phyloP scores from a whole-genome alignment of 2,329 filamentous ascomycete species.

The Shiraia sp. region DNA sequence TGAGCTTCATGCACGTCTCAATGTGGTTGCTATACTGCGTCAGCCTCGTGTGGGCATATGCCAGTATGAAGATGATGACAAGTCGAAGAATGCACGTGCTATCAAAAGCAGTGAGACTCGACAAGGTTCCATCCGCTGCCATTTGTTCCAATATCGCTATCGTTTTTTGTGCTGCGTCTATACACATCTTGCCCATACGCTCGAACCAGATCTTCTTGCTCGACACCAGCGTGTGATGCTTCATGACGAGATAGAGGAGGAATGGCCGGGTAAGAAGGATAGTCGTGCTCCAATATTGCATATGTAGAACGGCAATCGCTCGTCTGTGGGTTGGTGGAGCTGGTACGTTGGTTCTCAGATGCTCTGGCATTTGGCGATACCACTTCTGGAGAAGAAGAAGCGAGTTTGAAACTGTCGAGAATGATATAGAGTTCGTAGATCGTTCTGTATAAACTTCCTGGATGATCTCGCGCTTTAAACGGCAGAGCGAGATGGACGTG shows the following conservation, averaged over 20 bases:
- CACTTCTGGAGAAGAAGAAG: constrained; percentile 40
- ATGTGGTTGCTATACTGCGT: constrained; percentile 33
- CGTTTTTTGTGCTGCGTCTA: constrained; percentile 38
- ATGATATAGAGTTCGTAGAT: constrained; percentile 33
- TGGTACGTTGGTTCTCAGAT: constrained; percentile 37
- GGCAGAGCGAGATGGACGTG: constrained; percentile 35
- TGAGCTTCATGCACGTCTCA: constrained; percentile 25
- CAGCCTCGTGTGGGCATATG: constrained; percentile 34
- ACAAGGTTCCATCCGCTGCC: constrained; percentile 28
- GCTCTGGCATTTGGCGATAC: constrained; percentile 36
- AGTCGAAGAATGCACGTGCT: constrained; percentile 40
- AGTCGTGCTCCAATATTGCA: constrained; percentile 41
- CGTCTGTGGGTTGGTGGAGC: constrained; percentile 39
- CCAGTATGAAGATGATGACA: constrained; percentile 42
- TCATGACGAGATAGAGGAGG: constrained; percentile 39
- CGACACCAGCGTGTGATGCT: constrained; percentile 23
- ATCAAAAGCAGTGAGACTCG: constrained; percentile 41
- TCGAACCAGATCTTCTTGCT: constrained; percentile 40
- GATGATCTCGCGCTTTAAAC: constrained; percentile 40
- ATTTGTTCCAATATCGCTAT: constrained; percentile 34
- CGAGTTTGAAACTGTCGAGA: constrained; percentile 39
- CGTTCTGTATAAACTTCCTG: constrained; percentile 40
- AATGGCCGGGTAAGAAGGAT: constrained; percentile 42
- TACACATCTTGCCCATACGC: constrained; percentile 38
- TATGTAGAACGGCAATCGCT: constrained; percentile 38